Conservation (phyloP, 2,329 filamentous ascomycete genomes). For the Talaromyces islandicus region DNA sequence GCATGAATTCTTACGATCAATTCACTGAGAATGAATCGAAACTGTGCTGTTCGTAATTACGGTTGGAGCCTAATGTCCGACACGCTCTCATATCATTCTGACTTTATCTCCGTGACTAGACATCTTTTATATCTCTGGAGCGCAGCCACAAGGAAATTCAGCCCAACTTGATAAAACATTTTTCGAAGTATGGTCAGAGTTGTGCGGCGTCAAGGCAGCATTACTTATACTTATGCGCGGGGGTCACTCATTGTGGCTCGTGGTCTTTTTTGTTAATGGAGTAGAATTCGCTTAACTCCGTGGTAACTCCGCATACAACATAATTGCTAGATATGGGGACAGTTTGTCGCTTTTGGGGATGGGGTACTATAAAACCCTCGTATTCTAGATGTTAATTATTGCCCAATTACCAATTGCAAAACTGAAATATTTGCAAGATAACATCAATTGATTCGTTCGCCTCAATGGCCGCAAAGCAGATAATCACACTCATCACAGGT, state of each 20-base stretch:
- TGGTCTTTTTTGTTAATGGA: background rate
- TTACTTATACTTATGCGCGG: background rate
- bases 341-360: background rate
- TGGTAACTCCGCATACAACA: background rate
- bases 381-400: background rate
- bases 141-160: background rate
- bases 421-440: background rate
- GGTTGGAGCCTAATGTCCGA: background rate
- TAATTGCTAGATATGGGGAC: background rate
- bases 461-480: conserved; percentile 8
- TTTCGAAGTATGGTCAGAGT: background rate
- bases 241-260: background rate
- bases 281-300: background rate
- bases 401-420: background rate
- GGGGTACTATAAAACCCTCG: background rate
- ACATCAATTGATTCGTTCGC: background rate
- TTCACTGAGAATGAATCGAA: background rate
- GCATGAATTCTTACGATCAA: background rate
- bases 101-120: background rate
- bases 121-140: background rate
- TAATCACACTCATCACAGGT: conserved; percentile 12
- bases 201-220: background rate
- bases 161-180: background rate
- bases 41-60: background rate
- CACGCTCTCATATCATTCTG: too few species aligned